Evolutionary conservation across 2,329 filamentous ascomycete genomes (phyloP), one percentile per base, ranked within the genome.

Genomic region (Fusarium pininemorale): DNA sequence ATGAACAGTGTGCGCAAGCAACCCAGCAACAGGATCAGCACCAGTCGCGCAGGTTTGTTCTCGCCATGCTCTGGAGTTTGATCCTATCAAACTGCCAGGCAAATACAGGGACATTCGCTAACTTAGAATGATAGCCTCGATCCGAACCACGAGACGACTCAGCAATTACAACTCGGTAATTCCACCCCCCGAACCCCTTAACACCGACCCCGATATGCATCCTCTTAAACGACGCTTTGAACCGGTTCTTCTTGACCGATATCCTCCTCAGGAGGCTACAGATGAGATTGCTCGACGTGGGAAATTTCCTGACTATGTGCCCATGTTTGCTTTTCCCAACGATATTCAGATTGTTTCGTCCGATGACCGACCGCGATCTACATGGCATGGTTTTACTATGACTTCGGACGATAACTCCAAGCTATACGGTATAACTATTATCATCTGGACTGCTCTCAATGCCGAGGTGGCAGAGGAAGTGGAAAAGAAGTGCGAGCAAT

Each of bases 81-180:
- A 18, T 54, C 26, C 51, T 54, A 42, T 37, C 38, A 61, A 32
- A 39, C 51, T 37, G 26, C 41, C 35, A 39, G 50, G 37, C 28
- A 22, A 16, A 28, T n/a, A 32, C 38, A 39, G 26, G 37, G 38
- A 32, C 30, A 30, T 54, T 67, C 73, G 78, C 81, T 84, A 78
- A 82, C 76, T 74, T 56, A 73, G 12, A 41, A 39, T 18, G 30
- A 32, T 60, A 89, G 89, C 88, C 68, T 90, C 89, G 51, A 84
- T 90, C 72, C 92, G 95, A 77, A 98, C 95, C 10, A 92, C 95
- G 42, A 96, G 91, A 84, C 91, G 96, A 77, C 86, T 98, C 75
- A 98, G 96, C 83, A 97, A 97, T 81, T 99, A 99, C 84, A 98
- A 98, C 82, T 98, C 96, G 3, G 96, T 99, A 59, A 98, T 99